Conservation (phyloP, 108 stramenopile genomes). For the Skeletonema marinoi region DNA sequence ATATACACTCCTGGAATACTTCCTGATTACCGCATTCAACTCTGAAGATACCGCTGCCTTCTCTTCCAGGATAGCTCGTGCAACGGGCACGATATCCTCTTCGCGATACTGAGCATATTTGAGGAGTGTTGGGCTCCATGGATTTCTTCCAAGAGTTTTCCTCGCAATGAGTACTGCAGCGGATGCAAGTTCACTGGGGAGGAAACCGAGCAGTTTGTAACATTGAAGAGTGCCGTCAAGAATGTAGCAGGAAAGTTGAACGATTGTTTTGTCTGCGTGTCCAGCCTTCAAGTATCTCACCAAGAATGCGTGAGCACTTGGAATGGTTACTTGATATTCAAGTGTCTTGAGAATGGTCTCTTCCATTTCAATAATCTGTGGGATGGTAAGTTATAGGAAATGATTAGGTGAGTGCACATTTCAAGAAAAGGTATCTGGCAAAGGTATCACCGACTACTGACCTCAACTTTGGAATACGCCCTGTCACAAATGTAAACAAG, state of each 20-base stretch:
- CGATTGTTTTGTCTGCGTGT: constrained; percentile 80
- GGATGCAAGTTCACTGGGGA: constrained; percentile 89
- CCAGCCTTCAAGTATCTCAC: constrained; percentile 92
- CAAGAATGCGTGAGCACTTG: constrained; percentile 91
- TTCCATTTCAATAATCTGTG: constrained; percentile 93
- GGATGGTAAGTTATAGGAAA: neutral
- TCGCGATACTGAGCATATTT: constrained; percentile 83
- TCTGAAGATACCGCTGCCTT: constrained; percentile 44
- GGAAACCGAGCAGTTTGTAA: constrained; percentile 79
- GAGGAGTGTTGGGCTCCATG: constrained; percentile 89
- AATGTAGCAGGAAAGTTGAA: constrained; percentile 85
- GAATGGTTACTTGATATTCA: constrained; percentile 87
- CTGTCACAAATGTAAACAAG: constrained; percentile 97
- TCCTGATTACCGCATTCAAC: constrained; percentile 71
- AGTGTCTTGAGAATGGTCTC: constrained; percentile 81
- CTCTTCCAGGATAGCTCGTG: constrained; percentile 60
- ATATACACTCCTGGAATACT: constrained; percentile 54
- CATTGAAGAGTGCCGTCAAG: constrained; percentile 91
- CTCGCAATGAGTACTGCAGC: constrained; percentile 91
- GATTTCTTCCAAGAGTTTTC: constrained; percentile 63
- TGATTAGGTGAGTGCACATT: neutral
- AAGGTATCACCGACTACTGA: constrained; percentile 11
- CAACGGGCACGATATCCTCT: constrained; percentile 77
- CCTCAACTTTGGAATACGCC: constrained; percentile 90
- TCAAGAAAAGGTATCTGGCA: neutral